A percentile compares a stretch with the other conserved stretches of the same genome.
Evolutionary conservation across 306 rosid genomes (phyloP).

Genomic region (Trifolium pratense): DNA sequence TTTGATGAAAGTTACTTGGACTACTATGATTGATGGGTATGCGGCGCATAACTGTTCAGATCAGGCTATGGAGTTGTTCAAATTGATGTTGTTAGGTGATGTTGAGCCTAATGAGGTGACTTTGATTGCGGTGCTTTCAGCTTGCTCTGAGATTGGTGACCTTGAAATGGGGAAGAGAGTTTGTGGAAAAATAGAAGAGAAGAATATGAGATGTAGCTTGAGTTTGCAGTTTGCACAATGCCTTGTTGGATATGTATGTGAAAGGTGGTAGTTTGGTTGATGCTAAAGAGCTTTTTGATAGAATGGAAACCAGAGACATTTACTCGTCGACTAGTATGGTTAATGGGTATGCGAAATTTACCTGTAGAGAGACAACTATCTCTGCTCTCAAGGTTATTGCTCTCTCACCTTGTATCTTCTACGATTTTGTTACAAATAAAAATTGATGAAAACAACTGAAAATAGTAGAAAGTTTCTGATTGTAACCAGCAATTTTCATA

Average conservation of each 20-base stretch:
- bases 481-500: no score
- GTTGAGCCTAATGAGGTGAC: conserved; percentile 84
- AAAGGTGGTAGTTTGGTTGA: conserved; percentile 57
- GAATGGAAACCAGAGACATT: conserved; percentile 66
- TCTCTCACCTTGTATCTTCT: conserved; percentile 3
- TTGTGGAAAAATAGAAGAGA: conserved; percentile 48
- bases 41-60: conserved; percentile 43
- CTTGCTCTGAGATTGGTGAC: conserved; percentile 56
- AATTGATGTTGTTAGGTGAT: conserved; percentile 56
- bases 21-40: conserved; percentile 78
- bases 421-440: conserved; percentile 1
- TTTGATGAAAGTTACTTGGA: conserved; percentile 87
- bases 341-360: conserved; percentile 76
- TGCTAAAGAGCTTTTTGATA: conserved; percentile 62
- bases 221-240: conserved; percentile 66
- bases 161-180: conserved; percentile 51
- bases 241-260: conserved; percentile 71
- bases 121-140: conserved; percentile 60
- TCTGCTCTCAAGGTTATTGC: conserved; percentile 46
- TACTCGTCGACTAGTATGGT: conserved; percentile 82
- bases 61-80: conserved; percentile 61
- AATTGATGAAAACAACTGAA: conserved; percentile 5
- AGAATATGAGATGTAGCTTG: conserved; percentile 41
- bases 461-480: not conserved
- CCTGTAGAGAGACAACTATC: conserved; percentile 44